Evolutionary conservation across 129 eudicot genomes (phyloP).

Genomic region (Flaveria linearis): DNA sequence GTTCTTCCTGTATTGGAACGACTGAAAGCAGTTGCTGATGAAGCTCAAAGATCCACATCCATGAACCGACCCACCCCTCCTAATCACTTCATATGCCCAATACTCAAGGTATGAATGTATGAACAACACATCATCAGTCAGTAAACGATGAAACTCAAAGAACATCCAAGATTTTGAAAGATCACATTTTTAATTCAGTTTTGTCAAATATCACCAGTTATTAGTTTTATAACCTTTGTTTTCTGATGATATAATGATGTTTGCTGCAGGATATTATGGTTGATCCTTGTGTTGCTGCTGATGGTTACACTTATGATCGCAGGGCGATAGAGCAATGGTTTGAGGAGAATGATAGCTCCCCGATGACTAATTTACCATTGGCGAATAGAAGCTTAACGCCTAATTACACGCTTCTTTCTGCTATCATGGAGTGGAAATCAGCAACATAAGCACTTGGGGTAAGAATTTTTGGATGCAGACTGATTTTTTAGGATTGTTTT

Average conservation of each 20-base stretch:
- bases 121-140: too few relatives aligned
- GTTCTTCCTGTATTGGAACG: conserved; percentile 66
- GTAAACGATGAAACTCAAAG: too few relatives aligned
- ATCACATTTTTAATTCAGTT: too few relatives aligned
- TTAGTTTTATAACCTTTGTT: neutral
- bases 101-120: conserved; percentile 50
- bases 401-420: conserved; percentile 66
- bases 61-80: conserved; percentile 44
- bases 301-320: conserved; percentile 84
- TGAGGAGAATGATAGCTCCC: conserved; percentile 59
- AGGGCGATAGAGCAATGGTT: conserved; percentile 78
- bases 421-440: conserved; percentile 77
- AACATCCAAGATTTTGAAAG: too few relatives aligned
- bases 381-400: conserved; percentile 58
- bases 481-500: conserved; percentile 4
- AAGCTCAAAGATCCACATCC: conserved; percentile 45
- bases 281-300: conserved; percentile 90
- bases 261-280: conserved; percentile 63
- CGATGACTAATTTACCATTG: conserved; percentile 64
- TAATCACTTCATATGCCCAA: conserved; percentile 73
- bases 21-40: conserved; percentile 58
- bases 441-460: conserved; percentile 31
- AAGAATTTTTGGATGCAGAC: neutral
- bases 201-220: neutral
- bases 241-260: conserved; percentile 1